phyloP scores from a whole-genome alignment of 2,329 filamentous ascomycete species.

The Epichloe coenophiala region DNA sequence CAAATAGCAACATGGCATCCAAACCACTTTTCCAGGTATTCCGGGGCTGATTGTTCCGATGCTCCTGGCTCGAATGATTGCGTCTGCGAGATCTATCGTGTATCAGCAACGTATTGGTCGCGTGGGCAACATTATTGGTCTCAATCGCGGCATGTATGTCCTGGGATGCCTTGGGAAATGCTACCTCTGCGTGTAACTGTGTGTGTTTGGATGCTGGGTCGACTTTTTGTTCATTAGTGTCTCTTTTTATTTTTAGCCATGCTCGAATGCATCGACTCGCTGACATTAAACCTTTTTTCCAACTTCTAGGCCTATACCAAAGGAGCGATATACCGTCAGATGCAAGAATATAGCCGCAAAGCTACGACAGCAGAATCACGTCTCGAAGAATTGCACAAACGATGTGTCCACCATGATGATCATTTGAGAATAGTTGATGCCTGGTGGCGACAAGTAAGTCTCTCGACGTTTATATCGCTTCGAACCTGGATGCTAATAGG shows the following conservation, averaged over 20 bases:
- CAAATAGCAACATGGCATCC: slow-evolving; percentile 4
- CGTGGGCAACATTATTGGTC: not conserved
- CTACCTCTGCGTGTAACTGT: not conserved
- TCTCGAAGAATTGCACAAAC: slow-evolving; percentile 67
- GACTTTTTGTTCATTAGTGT: not conserved
- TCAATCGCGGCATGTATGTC: not conserved
- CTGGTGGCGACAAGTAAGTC: slow-evolving; percentile 82
- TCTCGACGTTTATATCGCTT: not conserved
- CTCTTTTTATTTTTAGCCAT: not conserved
- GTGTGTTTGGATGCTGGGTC: not conserved
- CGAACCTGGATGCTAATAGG: slow-evolving; percentile 2
- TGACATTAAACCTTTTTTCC: not conserved
- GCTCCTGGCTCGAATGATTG: not conserved
- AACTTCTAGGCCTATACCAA: slow-evolving; percentile 39
- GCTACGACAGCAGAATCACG: slow-evolving; percentile 69
- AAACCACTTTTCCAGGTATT: slow-evolving; percentile 2
- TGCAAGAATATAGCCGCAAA: slow-evolving; percentile 95
- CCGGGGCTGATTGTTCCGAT: not conserved
- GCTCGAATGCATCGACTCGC: not conserved
- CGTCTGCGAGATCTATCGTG: slow-evolving; percentile 2
- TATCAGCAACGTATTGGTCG: not conserved
- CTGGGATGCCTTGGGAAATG: not conserved
- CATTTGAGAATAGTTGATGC: slow-evolving; percentile 81
- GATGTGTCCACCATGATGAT: slow-evolving; percentile 74
- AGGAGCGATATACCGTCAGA: slow-evolving; percentile 91